phyloP scores from a whole-genome alignment of 176 grass and related monocot genomes.

The Bolboschoenus planiculmis region DNA sequence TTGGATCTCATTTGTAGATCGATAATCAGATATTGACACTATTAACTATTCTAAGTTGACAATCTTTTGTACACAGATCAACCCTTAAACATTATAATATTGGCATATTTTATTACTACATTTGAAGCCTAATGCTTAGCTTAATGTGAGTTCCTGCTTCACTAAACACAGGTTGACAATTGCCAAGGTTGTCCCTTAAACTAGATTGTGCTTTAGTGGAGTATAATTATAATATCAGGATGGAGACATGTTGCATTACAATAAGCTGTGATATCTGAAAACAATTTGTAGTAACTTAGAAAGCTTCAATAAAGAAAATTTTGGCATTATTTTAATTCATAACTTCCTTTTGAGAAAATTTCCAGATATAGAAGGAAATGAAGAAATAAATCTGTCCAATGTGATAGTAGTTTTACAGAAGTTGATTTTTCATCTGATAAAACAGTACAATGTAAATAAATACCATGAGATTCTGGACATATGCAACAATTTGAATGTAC shows the following conservation, averaged over 20 bases:
- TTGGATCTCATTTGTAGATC: not conserved
- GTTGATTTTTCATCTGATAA: not conserved
- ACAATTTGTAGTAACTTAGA: not conserved
- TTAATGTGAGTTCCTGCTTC: not conserved
- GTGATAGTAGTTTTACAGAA: not conserved
- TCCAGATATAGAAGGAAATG: not conserved
- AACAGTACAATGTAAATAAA: not conserved
- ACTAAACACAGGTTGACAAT: not conserved
- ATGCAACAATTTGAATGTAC: not conserved
- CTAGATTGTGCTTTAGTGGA: not conserved
- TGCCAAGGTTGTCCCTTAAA: not conserved
- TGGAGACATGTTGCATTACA: not conserved
- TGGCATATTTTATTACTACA: not conserved
- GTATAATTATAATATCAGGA: not conserved
- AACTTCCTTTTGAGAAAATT: not conserved
- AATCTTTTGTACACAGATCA: not conserved
- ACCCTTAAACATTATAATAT: not conserved
- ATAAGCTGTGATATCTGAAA: not conserved
- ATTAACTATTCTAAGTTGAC: not conserved
- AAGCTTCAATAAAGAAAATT: not conserved
- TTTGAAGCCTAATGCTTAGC: not conserved
- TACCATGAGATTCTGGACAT: not conserved
- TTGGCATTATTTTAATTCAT: not conserved
- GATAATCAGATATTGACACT: not conserved
- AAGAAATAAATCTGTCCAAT: not conserved